Conservation (phyloP, 2,329 filamentous ascomycete species). For the Ceratocystis papillata region DNA sequence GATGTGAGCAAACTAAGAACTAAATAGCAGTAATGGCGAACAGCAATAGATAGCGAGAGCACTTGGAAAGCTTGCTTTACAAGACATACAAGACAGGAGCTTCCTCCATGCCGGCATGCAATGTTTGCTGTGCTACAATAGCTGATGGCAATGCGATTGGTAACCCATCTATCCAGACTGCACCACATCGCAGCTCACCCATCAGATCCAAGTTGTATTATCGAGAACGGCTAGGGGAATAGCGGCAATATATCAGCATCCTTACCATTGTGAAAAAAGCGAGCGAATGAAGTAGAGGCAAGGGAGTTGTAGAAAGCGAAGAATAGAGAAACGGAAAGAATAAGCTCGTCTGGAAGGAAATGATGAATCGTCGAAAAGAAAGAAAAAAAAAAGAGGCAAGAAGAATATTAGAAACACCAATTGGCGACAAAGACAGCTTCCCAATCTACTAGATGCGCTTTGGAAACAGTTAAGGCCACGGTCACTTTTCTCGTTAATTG, state of each 20-base stretch:
- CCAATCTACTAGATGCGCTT: conserved; percentile 5
- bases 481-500: conserved; percentile 10
- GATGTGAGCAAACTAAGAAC: conserved; percentile 1
- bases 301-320: not conserved
- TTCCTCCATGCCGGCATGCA: not conserved
- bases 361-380: not conserved
- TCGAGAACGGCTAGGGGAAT: conserved; percentile 11
- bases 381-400: not conserved
- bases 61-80: not conserved
- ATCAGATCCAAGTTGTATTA: conserved; percentile 12
- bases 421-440: not conserved
- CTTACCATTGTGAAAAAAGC: conserved; percentile 13
- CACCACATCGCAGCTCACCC: not conserved
- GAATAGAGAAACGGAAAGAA: too few species aligned
- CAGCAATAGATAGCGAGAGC: not conserved
- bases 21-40: not conserved
- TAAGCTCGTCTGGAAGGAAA: not conserved
- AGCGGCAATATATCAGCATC: conserved; percentile 2
- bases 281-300: not conserved
- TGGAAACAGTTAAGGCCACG: conserved; percentile 16
- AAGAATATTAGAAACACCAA: not conserved
- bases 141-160: not conserved
- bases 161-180: not conserved
- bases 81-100: not conserved
- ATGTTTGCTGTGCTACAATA: not conserved